A percentile compares a stretch with the other conserved stretches of the same genome.
Evolutionary conservation across 129 eudicot species (phyloP).

Genomic region (Calendula officinalis): DNA sequence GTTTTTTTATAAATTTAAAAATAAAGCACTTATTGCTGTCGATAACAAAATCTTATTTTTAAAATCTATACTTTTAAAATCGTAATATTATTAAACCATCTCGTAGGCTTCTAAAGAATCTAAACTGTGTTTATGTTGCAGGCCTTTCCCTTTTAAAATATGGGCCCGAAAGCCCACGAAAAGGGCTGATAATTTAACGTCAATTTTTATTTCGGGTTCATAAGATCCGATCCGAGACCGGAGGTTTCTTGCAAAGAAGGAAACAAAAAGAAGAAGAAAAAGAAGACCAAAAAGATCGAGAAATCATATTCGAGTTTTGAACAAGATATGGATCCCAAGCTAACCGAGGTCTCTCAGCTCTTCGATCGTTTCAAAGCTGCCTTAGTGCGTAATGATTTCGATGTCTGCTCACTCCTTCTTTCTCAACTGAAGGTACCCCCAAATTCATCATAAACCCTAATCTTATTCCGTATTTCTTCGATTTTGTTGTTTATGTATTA

Average conservation of each 20-base stretch:
- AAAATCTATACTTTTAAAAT: no score
- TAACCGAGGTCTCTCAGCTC: constrained; percentile 56
- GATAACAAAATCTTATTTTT: no score
- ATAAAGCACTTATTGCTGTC: no score
- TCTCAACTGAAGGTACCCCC: constrained; percentile 75
- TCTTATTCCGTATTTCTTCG: background rate
- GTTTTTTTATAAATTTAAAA: no score
- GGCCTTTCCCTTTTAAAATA: no score
- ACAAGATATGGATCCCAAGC: constrained; percentile 66
- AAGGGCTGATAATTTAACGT: no score
- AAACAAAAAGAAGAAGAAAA: constrained; percentile 11
- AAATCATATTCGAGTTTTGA: background rate
- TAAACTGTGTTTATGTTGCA: no score
- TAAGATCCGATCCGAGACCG: background rate
- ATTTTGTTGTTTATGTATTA: background rate
- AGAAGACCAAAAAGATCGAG: background rate
- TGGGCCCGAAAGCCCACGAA: no score
- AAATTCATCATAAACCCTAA: constrained; percentile 18
- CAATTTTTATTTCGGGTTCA: no score
- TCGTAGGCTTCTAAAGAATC: no score
- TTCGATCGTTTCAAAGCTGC: constrained; percentile 89
- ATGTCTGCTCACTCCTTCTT: constrained; percentile 54
- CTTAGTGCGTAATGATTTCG: constrained; percentile 61
- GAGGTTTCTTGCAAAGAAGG: constrained; percentile 38
- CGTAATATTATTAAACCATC: no score